These are phyloP conservation scores for Coemansia sp. DNA, from an alignment of 192 early-diverging fungal genomes.

Conservation along the genomic window DNA sequence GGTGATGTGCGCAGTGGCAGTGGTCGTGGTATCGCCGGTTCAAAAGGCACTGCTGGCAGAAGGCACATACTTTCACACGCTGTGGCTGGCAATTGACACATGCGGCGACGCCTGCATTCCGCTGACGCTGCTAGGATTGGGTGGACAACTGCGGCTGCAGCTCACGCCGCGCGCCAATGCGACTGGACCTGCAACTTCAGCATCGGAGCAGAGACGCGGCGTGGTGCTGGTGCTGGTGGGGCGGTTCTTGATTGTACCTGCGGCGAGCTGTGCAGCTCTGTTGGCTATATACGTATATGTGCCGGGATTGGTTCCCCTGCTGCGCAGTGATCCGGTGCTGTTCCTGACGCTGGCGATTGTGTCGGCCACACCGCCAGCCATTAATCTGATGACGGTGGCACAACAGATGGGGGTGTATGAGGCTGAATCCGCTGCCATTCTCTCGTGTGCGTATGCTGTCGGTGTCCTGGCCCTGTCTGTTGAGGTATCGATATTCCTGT, in stretches of 20 bases:
- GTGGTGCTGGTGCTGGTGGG: slow-evolving; percentile 34
- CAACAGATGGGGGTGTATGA: slow-evolving; percentile 65
- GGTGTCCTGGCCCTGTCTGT: slow-evolving; percentile 31
- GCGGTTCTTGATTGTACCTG: slow-evolving; percentile 46
- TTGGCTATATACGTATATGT: slow-evolving; percentile 26
- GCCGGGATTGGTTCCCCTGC: slow-evolving; percentile 37
- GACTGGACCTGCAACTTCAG: not conserved
- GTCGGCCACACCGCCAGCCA: slow-evolving; percentile 63
- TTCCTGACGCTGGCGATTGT: slow-evolving; percentile 60
- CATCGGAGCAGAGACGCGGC: slow-evolving; percentile 18
- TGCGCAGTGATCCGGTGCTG: slow-evolving; percentile 60
- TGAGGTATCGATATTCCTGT: slow-evolving; percentile 41
- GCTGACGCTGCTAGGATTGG: slow-evolving; percentile 66
- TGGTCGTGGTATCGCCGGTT: slow-evolving; percentile 18
- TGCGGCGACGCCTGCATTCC: slow-evolving; percentile 74
- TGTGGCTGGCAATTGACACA: slow-evolving; percentile 56
- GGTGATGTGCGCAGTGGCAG: slow-evolving; percentile 16
- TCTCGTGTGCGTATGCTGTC: slow-evolving; percentile 62
- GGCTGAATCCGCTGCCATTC: slow-evolving; percentile 59
- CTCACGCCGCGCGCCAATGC: not conserved
- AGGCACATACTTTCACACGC: slow-evolving; percentile 22
- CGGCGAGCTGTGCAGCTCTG: slow-evolving; percentile 23
- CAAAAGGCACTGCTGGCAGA: slow-evolving; percentile 16
- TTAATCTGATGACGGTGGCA: slow-evolving; percentile 67
- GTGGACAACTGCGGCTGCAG: slow-evolving; percentile 57